These are phyloP conservation scores for Halenospora varia DNA, from an alignment of 495 filamentous ascomycete genomes.

Conservation along the genomic window DNA sequence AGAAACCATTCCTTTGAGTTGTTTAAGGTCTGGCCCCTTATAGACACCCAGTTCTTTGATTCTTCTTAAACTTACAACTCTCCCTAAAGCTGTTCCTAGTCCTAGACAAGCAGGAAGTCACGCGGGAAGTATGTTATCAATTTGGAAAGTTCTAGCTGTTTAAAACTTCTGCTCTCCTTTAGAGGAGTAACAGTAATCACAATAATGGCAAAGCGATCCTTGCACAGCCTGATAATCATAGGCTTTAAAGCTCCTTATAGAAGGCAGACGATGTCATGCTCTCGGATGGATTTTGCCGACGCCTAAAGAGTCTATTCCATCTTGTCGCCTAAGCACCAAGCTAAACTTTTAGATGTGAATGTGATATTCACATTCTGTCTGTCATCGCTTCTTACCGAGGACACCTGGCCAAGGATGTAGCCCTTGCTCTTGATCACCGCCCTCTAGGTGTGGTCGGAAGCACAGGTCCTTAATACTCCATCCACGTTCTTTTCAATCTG, in stretches of 20 bases:
- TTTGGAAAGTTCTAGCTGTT: background rate
- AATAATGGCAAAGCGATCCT: slow-evolving; percentile 24
- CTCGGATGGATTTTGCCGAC: slow-evolving; percentile 22
- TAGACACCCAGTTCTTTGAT: slow-evolving; percentile 3
- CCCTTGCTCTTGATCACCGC: slow-evolving; percentile 25
- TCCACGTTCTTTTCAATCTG: background rate
- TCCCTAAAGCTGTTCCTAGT: slow-evolving; percentile 10
- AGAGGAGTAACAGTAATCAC: slow-evolving; percentile 17
- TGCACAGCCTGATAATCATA: slow-evolving; percentile 23
- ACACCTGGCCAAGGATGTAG: slow-evolving; percentile 14
- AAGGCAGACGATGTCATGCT: slow-evolving; percentile 28
- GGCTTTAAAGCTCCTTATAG: slow-evolving; percentile 26
- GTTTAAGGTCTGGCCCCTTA: background rate
- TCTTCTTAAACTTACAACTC: slow-evolving; percentile 4
- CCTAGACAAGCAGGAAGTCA: slow-evolving; percentile 26
- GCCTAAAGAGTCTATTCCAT: slow-evolving; percentile 21
- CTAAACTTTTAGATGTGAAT: slow-evolving; percentile 17
- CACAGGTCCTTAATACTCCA: background rate
- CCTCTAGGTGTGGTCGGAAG: slow-evolving; percentile 14
- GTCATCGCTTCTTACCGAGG: slow-evolving; percentile 6
- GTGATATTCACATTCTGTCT: slow-evolving; percentile 21
- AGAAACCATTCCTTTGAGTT: too few species aligned
- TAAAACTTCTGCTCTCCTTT: background rate
- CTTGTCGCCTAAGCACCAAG: slow-evolving; percentile 8
- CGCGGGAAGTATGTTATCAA: slow-evolving; percentile 14